Evolutionary conservation across 129 eudicot species (phyloP).

Genomic region (Saussurea involucrata): DNA sequence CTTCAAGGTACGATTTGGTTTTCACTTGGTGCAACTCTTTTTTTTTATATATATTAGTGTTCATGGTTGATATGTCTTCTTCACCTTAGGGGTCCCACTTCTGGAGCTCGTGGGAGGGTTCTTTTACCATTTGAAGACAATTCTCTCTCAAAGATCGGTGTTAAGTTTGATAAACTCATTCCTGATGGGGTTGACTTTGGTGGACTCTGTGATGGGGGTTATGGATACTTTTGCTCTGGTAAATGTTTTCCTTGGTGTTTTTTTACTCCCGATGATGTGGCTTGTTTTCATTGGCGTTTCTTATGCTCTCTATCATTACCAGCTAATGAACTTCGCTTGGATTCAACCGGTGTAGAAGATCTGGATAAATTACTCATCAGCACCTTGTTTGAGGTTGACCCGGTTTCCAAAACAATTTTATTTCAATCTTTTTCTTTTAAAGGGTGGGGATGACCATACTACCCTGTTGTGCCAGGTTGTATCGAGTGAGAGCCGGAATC

Average conservation of each 20-base stretch:
- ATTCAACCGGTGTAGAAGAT: slow-evolving; percentile 58
- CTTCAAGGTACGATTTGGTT: slow-evolving; percentile 46
- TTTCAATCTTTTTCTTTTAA: not conserved
- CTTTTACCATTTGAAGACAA: slow-evolving; percentile 75
- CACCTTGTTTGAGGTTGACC: slow-evolving; percentile 67
- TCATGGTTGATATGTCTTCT: slow-evolving; percentile 9
- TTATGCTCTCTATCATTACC: slow-evolving; percentile 22
- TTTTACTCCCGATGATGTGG: slow-evolving; percentile 13
- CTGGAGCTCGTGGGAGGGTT: slow-evolving; percentile 81
- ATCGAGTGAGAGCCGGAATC: slow-evolving; percentile 59
- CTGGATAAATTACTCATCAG: slow-evolving; percentile 52
- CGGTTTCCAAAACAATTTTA: not conserved
- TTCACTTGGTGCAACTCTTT: not conserved
- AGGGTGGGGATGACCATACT: not conserved
- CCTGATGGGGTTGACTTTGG: slow-evolving; percentile 84
- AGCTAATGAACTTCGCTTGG: slow-evolving; percentile 72
- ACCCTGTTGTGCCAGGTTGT: slow-evolving; percentile 41
- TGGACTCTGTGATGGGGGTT: slow-evolving; percentile 63
- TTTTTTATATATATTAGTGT: not conserved
- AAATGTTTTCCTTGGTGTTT: slow-evolving; percentile 12
- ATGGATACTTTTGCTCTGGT: slow-evolving; percentile 92
- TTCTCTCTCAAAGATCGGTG: slow-evolving; percentile 74
- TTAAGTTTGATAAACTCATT: slow-evolving; percentile 65
- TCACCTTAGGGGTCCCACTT: slow-evolving; percentile 69
- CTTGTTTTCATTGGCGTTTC: not conserved